phyloP scores from a whole-genome alignment of 352 stramenopile species.

The Pythium graminicola region DNA sequence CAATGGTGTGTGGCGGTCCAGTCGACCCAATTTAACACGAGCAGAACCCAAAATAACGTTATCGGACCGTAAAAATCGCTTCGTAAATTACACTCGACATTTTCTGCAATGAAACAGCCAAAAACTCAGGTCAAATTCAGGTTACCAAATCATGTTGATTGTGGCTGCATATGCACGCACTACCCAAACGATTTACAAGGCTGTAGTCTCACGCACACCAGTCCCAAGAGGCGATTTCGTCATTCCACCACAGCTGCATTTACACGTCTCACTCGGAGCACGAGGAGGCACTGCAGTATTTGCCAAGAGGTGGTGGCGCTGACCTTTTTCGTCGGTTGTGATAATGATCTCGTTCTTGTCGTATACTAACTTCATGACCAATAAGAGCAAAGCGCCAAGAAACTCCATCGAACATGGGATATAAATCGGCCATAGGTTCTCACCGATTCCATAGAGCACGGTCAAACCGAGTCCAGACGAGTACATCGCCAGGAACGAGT shows the following conservation, averaged over 20 bases:
- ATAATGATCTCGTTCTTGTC: slow-evolving; percentile 20
- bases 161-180: no score
- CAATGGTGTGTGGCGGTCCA: slow-evolving; percentile 12
- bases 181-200: slow-evolving; percentile 1
- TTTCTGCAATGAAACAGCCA: no score
- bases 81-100: slow-evolving; percentile 10
- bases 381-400: slow-evolving; percentile 30
- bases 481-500: slow-evolving; percentile 44
- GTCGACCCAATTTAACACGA: slow-evolving; percentile 3
- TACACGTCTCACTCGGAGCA: slow-evolving; percentile 9
- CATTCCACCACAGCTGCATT: slow-evolving; percentile 12
- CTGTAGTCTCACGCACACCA: neutral
- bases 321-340: slow-evolving; percentile 8
- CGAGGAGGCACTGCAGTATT: neutral
- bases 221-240: neutral
- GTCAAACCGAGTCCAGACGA: slow-evolving; percentile 35
- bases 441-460: slow-evolving; percentile 39
- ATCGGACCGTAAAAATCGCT: neutral
- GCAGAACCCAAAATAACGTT: slow-evolving; percentile 14
- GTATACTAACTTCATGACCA: slow-evolving; percentile 44
- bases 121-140: no score
- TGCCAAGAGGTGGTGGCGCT: slow-evolving; percentile 8
- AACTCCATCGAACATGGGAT: slow-evolving; percentile 46
- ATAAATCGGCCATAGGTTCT: slow-evolving; percentile 52
- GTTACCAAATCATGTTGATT: no score